These are phyloP conservation scores for Rhodotorula sp. DNA, from an alignment of 1,284 basidiomycete genomes.

Conservation along the genomic window DNA sequence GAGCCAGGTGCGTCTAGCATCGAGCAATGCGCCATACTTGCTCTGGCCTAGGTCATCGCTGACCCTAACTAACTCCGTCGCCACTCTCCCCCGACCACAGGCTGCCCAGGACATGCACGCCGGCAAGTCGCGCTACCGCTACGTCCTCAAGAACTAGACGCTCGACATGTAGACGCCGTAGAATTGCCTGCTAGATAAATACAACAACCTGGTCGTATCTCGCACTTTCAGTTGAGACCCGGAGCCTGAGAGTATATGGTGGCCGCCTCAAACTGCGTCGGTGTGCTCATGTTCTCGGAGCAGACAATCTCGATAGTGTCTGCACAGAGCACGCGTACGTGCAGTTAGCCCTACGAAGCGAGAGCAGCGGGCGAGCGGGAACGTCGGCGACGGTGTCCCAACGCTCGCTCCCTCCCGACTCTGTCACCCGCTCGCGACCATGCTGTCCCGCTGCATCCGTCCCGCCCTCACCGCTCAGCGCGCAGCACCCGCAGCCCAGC, in stretches of 20 bases:
- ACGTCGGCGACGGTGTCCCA: not conserved
- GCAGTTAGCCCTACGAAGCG: too few relatives aligned
- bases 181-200: not conserved
- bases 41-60: too few relatives aligned
- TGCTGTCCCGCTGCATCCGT: constrained; percentile 9
- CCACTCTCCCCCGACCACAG: constrained; percentile 32
- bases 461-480: constrained; percentile 4
- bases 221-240: too few relatives aligned
- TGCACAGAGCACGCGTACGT: too few relatives aligned
- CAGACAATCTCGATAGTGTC: too few relatives aligned
- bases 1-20: constrained; percentile 35
- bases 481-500: constrained; percentile 10
- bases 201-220: too few relatives aligned
- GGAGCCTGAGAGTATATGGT: too few relatives aligned
- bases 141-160: constrained; percentile 52
- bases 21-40: not conserved
- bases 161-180: not conserved
- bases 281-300: too few relatives aligned
- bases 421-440: not conserved
- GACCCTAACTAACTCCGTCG: not conserved
- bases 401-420: not conserved
- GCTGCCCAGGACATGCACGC: constrained; percentile 53
- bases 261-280: too few relatives aligned
- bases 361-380: not conserved
- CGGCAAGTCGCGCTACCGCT: constrained; percentile 53